These are phyloP conservation scores for Lupinus albus DNA, from an alignment of 306 rosid genomes.

Conservation along the genomic window DNA sequence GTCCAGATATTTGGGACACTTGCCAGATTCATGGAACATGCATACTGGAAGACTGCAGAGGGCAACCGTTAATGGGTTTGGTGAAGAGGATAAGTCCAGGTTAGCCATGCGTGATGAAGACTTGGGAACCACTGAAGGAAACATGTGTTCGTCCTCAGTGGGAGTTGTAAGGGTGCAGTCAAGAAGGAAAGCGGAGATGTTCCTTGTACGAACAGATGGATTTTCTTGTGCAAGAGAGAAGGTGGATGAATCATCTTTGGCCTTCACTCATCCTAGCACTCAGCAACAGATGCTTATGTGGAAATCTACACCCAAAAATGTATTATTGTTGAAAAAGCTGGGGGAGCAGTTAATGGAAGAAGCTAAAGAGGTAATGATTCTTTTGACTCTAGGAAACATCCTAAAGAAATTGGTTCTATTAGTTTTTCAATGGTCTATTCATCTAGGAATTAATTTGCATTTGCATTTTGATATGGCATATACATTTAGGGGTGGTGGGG, in stretches of 20 bases:
- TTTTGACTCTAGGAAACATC: conserved; percentile 19
- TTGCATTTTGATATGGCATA: too few relatives aligned
- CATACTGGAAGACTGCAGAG: too few relatives aligned
- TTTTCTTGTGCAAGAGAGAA: conserved; percentile 90
- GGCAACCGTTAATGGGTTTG: conserved; percentile 51
- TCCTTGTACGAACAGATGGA: conserved; percentile 93
- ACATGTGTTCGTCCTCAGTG: conserved; percentile 94
- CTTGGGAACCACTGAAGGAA: conserved; percentile 58
- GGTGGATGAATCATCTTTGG: conserved; percentile 92
- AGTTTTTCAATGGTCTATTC: conserved; percentile 24
- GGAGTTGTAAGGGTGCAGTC: conserved; percentile 99
- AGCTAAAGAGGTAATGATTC: conserved; percentile 82
- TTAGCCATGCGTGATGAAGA: conserved; percentile 54
- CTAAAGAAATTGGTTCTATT: not conserved
- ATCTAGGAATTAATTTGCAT: not conserved
- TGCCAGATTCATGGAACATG: conserved; percentile 43
- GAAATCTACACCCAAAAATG: conserved; percentile 94
- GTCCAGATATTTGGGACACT: conserved; percentile 26
- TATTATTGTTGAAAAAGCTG: conserved; percentile 83
- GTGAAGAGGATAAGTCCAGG: conserved; percentile 52
- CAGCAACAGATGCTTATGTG: conserved; percentile 99
- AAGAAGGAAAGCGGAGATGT: conserved; percentile 98
- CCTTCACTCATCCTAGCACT: conserved; percentile 97
- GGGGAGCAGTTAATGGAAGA: conserved; percentile 93
- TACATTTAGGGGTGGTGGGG: too few relatives aligned